Percentiles rank a stretch among this genome's conserved stretches.
These are phyloP conservation scores for Lentinus tigrinus DNA, from an alignment of 768 basidiomycete species.

Conservation along the genomic window DNA sequence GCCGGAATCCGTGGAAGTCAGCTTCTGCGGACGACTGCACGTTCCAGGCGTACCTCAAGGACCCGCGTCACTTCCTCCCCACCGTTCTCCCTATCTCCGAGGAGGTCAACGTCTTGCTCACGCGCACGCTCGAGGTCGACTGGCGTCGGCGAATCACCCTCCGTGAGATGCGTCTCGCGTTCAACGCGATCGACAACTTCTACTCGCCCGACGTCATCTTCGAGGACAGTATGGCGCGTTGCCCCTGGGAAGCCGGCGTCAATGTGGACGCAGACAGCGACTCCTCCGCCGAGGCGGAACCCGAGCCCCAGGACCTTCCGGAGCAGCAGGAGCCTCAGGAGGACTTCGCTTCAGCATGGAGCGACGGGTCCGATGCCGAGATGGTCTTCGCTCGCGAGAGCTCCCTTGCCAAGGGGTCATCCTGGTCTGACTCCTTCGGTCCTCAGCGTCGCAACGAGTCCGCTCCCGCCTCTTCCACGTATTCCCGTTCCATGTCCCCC, in stretches of 20 bases:
- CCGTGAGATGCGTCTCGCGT: slow-evolving; percentile 51
- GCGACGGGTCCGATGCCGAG: slow-evolving; percentile 27
- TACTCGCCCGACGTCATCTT: slow-evolving; percentile 76
- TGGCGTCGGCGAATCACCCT: slow-evolving; percentile 35
- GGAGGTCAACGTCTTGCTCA: slow-evolving; percentile 35
- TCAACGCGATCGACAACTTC: slow-evolving; percentile 60
- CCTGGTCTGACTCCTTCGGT: slow-evolving; percentile 21
- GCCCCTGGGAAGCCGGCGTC: slow-evolving; percentile 75
- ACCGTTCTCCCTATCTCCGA: slow-evolving; percentile 38
- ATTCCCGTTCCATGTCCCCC: slow-evolving; percentile 21
- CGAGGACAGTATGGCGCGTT: slow-evolving; percentile 78
- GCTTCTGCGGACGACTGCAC: slow-evolving; percentile 82
- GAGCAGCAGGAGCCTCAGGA: slow-evolving; percentile 26
- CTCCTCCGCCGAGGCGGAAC: slow-evolving; percentile 47
- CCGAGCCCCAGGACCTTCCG: slow-evolving; percentile 40
- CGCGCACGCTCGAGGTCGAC: slow-evolving; percentile 33
- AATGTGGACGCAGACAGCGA: slow-evolving; percentile 48
- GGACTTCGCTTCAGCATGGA: slow-evolving; percentile 24
- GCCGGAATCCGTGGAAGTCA: slow-evolving; percentile 95
- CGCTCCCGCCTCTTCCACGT: slow-evolving; percentile 6
- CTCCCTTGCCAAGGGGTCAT: slow-evolving; percentile 14
- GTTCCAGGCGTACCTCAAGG: slow-evolving; percentile 82
- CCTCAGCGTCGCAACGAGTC: slow-evolving; percentile 9
- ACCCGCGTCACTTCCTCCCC: slow-evolving; percentile 80
- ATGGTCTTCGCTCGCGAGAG: slow-evolving; percentile 29